phyloP scores from a whole-genome alignment of 495 filamentous ascomycete genomes.

The Cercophora scortea region DNA sequence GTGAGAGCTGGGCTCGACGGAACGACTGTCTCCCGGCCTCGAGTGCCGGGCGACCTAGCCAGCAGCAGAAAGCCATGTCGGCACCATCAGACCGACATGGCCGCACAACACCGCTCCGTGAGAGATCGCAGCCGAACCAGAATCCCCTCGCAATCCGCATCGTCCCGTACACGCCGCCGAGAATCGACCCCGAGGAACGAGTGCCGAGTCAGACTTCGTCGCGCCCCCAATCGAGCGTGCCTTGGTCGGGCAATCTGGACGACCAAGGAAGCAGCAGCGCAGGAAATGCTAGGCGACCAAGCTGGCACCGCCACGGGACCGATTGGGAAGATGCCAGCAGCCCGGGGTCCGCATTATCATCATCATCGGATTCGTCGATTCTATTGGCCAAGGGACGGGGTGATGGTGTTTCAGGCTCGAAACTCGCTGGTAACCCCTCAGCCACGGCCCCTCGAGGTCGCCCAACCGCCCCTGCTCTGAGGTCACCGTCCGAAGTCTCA shows the following conservation, averaged over 20 bases:
- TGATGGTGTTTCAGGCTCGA: conserved; percentile 40
- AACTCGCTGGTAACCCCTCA: conserved; percentile 31
- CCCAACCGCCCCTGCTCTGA: conserved; percentile 19
- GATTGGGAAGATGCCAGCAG: conserved; percentile 10
- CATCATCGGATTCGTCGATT: conserved; percentile 23
- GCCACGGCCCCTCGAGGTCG: conserved; percentile 9
- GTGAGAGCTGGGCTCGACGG: conserved; percentile 17
- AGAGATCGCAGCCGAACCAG: conserved; percentile 47
- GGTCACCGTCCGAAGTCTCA: conserved; percentile 27
- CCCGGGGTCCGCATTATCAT: conserved; percentile 32
- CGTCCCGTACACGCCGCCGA: conserved; percentile 46
- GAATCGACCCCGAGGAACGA: conserved; percentile 25
- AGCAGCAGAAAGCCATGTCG: conserved; percentile 25
- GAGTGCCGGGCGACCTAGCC: conserved; percentile 17
- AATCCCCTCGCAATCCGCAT: conserved; percentile 44
- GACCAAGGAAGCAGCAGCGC: conserved; percentile 9
- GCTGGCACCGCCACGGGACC: conserved; percentile 3
- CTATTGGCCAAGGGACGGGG: conserved; percentile 30
- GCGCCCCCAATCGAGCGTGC: conserved; percentile 10
- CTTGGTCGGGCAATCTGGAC: conserved; percentile 16
- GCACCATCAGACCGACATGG: conserved; percentile 25
- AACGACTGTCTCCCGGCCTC: conserved; percentile 19
- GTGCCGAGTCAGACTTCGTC: conserved; percentile 25
- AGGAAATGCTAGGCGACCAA: conserved; percentile 7
- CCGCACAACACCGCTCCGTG: conserved; percentile 41